A percentile compares a stretch with the other conserved stretches of the same genome.
phyloP scores from a whole-genome alignment of 768 basidiomycete genomes.

The Suillus spraguei region DNA sequence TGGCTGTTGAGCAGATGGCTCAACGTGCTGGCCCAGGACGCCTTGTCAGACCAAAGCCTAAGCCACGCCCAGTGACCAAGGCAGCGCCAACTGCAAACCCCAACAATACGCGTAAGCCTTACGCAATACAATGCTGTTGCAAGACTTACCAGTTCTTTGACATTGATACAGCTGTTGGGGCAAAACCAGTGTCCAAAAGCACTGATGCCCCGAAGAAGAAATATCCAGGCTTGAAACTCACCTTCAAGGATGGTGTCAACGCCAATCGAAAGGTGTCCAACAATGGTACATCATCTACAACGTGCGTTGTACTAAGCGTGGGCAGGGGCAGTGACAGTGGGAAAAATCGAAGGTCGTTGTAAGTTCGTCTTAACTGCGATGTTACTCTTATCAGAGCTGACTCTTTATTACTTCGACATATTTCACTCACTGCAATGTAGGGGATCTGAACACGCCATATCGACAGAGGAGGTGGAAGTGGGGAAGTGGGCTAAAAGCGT shows the following conservation, averaged over 20 bases:
- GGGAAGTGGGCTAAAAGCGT: neutral
- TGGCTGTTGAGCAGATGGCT: conserved; percentile 4
- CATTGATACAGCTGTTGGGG: neutral
- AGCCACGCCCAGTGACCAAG: neutral
- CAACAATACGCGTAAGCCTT: neutral
- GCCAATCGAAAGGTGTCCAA: neutral
- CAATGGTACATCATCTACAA: neutral
- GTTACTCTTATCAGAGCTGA: conserved; percentile 1
- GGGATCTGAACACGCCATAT: neutral
- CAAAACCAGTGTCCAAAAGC: neutral
- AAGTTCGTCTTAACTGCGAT: neutral
- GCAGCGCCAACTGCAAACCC: neutral
- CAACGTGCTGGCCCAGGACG: neutral
- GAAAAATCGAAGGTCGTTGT: neutral
- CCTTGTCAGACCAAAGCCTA: conserved; percentile 6
- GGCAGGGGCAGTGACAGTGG: neutral
- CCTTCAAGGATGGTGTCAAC: neutral
- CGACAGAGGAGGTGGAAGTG: neutral
- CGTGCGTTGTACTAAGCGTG: neutral
- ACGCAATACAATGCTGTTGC: neutral
- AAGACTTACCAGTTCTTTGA: neutral
- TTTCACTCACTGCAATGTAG: neutral
- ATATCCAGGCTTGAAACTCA: neutral
- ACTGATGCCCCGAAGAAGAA: neutral
- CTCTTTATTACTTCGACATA: neutral